Evolutionary conservation across 1,284 basidiomycete genomes (phyloP).

Genomic region (Boletellus deceptivus): DNA sequence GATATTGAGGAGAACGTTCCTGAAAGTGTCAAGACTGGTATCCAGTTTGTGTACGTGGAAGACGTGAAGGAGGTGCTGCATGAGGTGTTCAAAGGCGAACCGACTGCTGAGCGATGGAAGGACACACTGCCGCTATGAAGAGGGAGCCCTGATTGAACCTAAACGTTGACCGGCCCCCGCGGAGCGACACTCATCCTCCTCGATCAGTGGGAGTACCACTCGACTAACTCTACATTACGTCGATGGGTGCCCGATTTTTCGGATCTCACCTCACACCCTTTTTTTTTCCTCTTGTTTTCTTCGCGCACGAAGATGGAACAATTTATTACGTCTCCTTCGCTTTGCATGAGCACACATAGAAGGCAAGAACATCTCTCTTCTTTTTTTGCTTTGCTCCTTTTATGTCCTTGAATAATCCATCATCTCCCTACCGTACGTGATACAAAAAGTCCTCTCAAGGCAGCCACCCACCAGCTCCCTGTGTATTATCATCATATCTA

Average conservation of each 20-base stretch:
- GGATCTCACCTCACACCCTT: too few species aligned
- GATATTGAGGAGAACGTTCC: conserved; percentile 97
- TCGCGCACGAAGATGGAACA: background rate
- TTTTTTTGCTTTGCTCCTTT: background rate
- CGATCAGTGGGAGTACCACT: too few species aligned
- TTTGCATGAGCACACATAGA: conserved; percentile 5
- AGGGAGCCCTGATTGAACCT: too few species aligned
- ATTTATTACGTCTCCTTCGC: background rate
- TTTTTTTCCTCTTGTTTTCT: background rate
- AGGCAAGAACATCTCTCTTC: background rate
- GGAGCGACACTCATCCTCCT: too few species aligned
- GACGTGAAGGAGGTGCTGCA: conserved; percentile 84
- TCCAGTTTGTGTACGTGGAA: conserved; percentile 91
- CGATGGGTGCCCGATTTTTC: too few species aligned
- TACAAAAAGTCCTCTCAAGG: too few species aligned
- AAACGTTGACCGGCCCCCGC: too few species aligned
- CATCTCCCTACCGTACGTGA: too few species aligned
- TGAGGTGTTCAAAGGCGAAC: conserved; percentile 76
- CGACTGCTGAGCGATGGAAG: conserved; percentile 64
- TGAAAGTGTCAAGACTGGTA: conserved; percentile 90
- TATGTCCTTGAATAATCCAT: too few species aligned
- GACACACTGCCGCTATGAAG: conserved; percentile 43
- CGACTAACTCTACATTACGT: too few species aligned
- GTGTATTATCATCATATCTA: too few species aligned
- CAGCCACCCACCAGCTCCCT: too few species aligned